Base-by-base conservation (phyloP, 2,329 filamentous ascomycete species). In the Herpotrichia juniperi region DNA sequence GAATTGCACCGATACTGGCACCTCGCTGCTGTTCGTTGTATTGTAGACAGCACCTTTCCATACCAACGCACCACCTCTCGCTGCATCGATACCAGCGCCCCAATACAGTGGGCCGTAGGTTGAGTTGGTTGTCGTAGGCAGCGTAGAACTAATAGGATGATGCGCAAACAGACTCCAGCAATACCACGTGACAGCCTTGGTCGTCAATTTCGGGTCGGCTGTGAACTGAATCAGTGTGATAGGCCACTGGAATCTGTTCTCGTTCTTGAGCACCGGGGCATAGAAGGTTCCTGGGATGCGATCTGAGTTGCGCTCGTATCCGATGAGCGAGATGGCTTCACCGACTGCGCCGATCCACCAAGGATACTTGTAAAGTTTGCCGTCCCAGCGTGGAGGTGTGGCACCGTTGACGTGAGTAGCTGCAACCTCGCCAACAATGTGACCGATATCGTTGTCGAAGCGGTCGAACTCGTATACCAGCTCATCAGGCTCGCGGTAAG, bases 241-340 rank as follows among this genome's bases (percentile, higher is more conserved):
- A 14, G 61, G 66, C 69, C 71, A 73, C 26, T 72, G 67, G 42
- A 56, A 69, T 11, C 59, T 56, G 44, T 72, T 72, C 35, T 66
- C 58, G 48, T 73, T 73, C 49, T 68, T 59, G 25, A 61, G n/a
- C 17, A 57, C 68, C 44, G 40, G 64, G 16, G 73, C 78, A 55
- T 83, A 84, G 40, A 79, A 76, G 2, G 78, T 75, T 11, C 79
- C 81, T 3, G 79, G 75, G 43, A 85, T 76, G n/a, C 78, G 76
- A 57, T 85, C 81, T 7, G 78, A 76, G 64, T 87, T 87, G 42
- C 84, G 77, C 76, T 88, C 85, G n/a, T 82, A 81, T n/a, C 83
- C 81, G 52, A 87, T 77, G 16, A 87, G 74, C 53, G 81, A 84
- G 22, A 88, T 78, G 16, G 83, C 84, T 64, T 88, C 85, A n/a